These are phyloP conservation scores for Amanita thiersii DNA, from an alignment of 768 basidiomycete species.

Conservation along the genomic window DNA sequence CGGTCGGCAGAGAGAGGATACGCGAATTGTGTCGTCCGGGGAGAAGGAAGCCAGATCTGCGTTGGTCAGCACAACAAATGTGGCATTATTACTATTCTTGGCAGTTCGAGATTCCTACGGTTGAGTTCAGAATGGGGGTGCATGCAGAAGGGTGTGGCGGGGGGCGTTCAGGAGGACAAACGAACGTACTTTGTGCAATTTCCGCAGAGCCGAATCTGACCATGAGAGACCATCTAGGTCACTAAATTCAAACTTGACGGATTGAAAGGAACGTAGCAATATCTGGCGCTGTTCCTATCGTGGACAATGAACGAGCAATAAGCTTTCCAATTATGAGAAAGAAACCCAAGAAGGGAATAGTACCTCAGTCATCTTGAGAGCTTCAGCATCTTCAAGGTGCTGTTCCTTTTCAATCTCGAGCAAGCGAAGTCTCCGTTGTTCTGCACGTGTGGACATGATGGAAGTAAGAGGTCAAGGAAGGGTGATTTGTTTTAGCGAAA, in stretches of 20 bases:
- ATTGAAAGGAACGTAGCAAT: constrained; percentile 35
- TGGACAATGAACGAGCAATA: constrained; percentile 3
- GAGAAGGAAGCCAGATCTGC: constrained; percentile 25
- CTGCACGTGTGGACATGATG: constrained; percentile 25
- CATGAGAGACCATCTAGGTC: constrained; percentile 54
- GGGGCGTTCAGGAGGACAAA: not conserved
- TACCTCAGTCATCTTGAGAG: constrained; percentile 52
- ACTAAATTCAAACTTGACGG: constrained; percentile 53
- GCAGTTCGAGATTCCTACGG: not conserved
- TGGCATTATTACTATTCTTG: constrained; percentile 9
- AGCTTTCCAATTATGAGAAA: not conserved
- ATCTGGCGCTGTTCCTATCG: constrained; percentile 31
- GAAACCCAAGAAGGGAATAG: constrained; percentile 3
- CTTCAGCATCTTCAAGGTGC: constrained; percentile 44
- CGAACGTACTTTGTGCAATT: constrained; percentile 17
- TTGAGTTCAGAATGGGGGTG: not conserved
- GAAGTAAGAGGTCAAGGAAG: not conserved
- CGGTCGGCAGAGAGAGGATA: constrained; percentile 13
- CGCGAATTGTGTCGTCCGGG: constrained; percentile 32
- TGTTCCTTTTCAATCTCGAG: constrained; percentile 46
- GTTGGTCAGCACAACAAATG: constrained; percentile 27
- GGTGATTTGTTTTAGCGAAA: not conserved
- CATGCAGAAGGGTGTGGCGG: not conserved
- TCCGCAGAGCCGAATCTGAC: constrained; percentile 28
- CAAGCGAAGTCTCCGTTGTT: constrained; percentile 36